phyloP scores from a whole-genome alignment of 202 grass and related monocot genomes.

The Miscanthus sacchariflorus region DNA sequence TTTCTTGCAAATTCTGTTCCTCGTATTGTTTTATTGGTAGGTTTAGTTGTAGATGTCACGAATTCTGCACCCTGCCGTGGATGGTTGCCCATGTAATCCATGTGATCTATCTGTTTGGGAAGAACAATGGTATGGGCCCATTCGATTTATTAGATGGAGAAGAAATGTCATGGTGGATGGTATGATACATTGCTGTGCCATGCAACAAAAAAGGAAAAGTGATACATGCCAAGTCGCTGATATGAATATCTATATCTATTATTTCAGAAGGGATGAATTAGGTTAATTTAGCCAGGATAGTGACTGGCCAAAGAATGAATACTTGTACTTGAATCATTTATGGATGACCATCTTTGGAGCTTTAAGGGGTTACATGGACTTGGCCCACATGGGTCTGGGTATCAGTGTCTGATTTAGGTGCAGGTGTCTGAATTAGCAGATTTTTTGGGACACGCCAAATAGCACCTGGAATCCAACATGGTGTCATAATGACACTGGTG shows the following conservation, averaged over 20 bases:
- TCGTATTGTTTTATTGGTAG: background rate
- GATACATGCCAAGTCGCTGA: background rate
- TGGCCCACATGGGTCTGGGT: background rate
- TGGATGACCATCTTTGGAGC: constrained; percentile 7
- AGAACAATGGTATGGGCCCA: background rate
- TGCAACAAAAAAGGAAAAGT: background rate
- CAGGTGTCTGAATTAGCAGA: background rate
- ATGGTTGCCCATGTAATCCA: constrained; percentile 12
- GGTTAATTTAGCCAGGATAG: background rate
- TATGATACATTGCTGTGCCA: background rate
- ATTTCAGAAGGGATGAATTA: background rate
- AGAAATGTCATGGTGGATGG: background rate
- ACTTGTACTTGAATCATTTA: constrained; percentile 17
- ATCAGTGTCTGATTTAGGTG: background rate
- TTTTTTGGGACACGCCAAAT: no score
- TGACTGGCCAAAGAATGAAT: background rate
- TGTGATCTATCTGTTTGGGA: constrained; percentile 16
- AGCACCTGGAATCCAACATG: no score
- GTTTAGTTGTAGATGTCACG: background rate
- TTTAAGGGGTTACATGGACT: background rate
- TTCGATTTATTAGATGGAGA: constrained; percentile 14
- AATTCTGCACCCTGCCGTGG: background rate
- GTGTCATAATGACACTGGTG: no score
- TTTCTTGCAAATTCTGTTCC: background rate
- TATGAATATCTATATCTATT: background rate